Conservation (phyloP, 768 basidiomycete species). For the Crassisporium funariophilum region DNA sequence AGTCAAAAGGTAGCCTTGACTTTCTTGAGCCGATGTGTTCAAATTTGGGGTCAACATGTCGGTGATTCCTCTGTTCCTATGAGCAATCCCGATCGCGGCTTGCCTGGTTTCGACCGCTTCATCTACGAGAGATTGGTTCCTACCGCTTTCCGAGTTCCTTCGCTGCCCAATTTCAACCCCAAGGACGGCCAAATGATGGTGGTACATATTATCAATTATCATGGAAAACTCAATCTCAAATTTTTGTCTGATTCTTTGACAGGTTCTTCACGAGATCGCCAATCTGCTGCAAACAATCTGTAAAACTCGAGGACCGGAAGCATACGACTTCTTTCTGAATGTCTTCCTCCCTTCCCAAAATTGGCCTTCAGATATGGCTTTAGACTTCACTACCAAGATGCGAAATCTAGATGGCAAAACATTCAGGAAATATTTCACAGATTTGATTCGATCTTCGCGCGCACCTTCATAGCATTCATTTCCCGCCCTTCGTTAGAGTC, state of each 20-base stretch:
- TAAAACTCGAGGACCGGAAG: slow-evolving; percentile 79
- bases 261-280: slow-evolving; percentile 92
- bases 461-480: slow-evolving; percentile 50
- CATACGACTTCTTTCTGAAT: slow-evolving; percentile 74
- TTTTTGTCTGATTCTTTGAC: slow-evolving; percentile 1
- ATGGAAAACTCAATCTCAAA: neutral
- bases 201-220: slow-evolving; percentile 52
- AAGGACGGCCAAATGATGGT: slow-evolving; percentile 86
- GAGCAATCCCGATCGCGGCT: slow-evolving; percentile 37
- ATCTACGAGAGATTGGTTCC: slow-evolving; percentile 88
- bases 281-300: slow-evolving; percentile 79
- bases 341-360: slow-evolving; percentile 87
- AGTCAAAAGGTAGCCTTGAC: slow-evolving; percentile 80
- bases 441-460: slow-evolving; percentile 77
- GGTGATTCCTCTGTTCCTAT: slow-evolving; percentile 31
- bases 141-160: slow-evolving; percentile 78
- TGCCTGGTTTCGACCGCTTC: slow-evolving; percentile 93
- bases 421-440: slow-evolving; percentile 87
- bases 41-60: slow-evolving; percentile 65
- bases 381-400: slow-evolving; percentile 78
- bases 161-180: slow-evolving; percentile 77
- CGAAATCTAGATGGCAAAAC: slow-evolving; percentile 71
- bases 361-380: slow-evolving; percentile 77
- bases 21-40: slow-evolving; percentile 72
- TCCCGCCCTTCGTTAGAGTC: too few species aligned